These are phyloP conservation scores for Nepenthes alata DNA, from an alignment of 179 eudicot species.

Conservation along the genomic window DNA sequence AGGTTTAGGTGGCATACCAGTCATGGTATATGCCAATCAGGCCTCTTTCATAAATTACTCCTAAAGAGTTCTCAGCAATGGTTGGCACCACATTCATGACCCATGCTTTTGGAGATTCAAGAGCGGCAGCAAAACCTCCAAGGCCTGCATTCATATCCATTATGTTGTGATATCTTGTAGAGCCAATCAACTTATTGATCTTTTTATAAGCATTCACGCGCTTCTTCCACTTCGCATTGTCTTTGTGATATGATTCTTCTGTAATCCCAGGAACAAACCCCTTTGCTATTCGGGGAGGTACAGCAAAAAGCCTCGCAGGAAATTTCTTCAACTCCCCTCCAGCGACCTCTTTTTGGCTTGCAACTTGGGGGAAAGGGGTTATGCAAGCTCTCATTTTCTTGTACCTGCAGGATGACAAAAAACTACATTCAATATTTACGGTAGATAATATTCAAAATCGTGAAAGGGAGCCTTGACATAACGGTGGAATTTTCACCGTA, in stretches of 20 bases:
- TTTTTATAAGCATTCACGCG: conserved; percentile 31
- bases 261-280: conserved; percentile 36
- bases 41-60: conserved; percentile 46
- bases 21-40: conserved; percentile 50
- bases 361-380: conserved; percentile 32
- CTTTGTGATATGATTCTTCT: conserved; percentile 26
- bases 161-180: conserved; percentile 31
- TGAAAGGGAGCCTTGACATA: no score
- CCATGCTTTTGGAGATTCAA: conserved; percentile 35
- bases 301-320: conserved; percentile 32
- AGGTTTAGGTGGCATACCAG: conserved; percentile 21
- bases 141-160: conserved; percentile 51
- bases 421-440: background rate
- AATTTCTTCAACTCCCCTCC: conserved; percentile 31
- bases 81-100: conserved; percentile 48
- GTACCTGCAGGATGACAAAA: conserved; percentile 19
- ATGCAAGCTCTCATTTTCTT: conserved; percentile 30
- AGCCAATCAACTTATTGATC: conserved; percentile 24
- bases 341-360: conserved; percentile 30
- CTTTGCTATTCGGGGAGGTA: conserved; percentile 37
- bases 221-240: conserved; percentile 33
- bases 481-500: no score
- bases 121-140: conserved; percentile 47
- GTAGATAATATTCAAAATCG: no score
- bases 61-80: conserved; percentile 34